A percentile compares a stretch with the other conserved stretches of the same genome.
Evolutionary conservation across 768 basidiomycete genomes (phyloP).

Genomic region (Crassisporium funariophilum): DNA sequence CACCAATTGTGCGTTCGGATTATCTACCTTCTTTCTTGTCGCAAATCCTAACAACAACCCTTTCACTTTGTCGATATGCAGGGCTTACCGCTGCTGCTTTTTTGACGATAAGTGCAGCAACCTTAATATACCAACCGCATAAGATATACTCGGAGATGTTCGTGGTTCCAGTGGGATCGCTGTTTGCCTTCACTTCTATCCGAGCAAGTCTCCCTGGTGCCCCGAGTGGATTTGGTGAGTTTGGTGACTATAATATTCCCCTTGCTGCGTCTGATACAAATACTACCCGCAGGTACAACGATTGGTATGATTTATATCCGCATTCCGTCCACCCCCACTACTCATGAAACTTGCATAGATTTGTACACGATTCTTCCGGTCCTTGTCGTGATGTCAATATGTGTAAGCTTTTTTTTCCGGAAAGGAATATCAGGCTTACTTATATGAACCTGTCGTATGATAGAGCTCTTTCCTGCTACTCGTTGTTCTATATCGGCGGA

Average conservation of each 20-base stretch:
- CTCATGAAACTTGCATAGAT: slow-evolving; percentile 15
- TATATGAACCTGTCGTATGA: background rate
- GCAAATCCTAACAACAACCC: background rate
- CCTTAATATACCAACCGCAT: slow-evolving; percentile 14
- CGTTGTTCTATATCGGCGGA: background rate
- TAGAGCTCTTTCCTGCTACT: background rate
- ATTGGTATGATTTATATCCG: background rate
- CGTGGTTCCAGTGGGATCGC: slow-evolving; percentile 21
- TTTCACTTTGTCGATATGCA: slow-evolving; percentile 1
- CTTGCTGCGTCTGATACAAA: background rate
- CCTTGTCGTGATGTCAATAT: slow-evolving; percentile 17
- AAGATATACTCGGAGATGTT: slow-evolving; percentile 22
- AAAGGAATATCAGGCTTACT: background rate
- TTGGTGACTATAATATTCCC: background rate
- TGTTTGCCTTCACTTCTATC: slow-evolving; percentile 21
- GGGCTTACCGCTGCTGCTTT: slow-evolving; percentile 20
- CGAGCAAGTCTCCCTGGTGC: slow-evolving; percentile 25
- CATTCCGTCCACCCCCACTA: background rate
- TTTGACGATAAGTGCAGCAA: slow-evolving; percentile 15
- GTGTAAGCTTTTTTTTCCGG: slow-evolving; percentile 7
- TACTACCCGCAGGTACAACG: background rate
- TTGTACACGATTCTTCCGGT: slow-evolving; percentile 18
- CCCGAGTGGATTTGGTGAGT: slow-evolving; percentile 23
- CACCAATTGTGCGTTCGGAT: slow-evolving; percentile 13
- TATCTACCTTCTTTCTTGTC: background rate